Evolutionary conservation across 345 rosid genomes (phyloP), one percentile per base, ranked within the genome.

Genomic region (Sisymbrium altissimum): DNA sequence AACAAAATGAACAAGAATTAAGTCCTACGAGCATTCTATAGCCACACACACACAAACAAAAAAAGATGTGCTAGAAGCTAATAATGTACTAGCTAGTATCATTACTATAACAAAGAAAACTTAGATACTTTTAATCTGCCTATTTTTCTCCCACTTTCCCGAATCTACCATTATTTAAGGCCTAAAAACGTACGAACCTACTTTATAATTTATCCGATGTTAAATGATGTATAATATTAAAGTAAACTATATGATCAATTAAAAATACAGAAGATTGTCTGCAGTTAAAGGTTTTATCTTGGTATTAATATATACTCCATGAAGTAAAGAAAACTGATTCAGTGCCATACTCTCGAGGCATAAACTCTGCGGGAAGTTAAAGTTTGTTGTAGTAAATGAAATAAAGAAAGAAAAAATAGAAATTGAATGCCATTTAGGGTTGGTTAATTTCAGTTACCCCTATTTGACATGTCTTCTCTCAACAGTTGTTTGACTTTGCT

Each of bases 371-470:
- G 73, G 67, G 54, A 62, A 40, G 67, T 38, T 74, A 55, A 46
- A 57, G 38, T 65, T 56, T n/a, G n/a, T n/a, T n/a, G n/a, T n/a
- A n/a, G n/a, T n/a, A n/a, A n/a, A n/a, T n/a, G n/a, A n/a, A n/a
- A n/a, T n/a, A n/a, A n/a, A n/a, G n/a, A n/a, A n/a, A n/a, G n/a
- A n/a, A n/a, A n/a, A n/a, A 8, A 56, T 56, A 8, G n/a, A 56
- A 38, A 40, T 39, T 62, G 36, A 74, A 67, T 57, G 54, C 43
- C 48, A 49, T 29, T 38, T 68, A 62, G 40, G 74, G 74, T 75
- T 75, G 17, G 79, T 62, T 75, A 68, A 33, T 68, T 52, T 75
- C 79, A 41, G 79, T 75, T 75, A 68, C 70, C 64, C 64, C 64
- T 41, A 61, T 75, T 32, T 68, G 79, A 43, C 70, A 53, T 69